phyloP scores from a whole-genome alignment of 2,329 filamentous ascomycete genomes.

The Daldinia sp. region DNA sequence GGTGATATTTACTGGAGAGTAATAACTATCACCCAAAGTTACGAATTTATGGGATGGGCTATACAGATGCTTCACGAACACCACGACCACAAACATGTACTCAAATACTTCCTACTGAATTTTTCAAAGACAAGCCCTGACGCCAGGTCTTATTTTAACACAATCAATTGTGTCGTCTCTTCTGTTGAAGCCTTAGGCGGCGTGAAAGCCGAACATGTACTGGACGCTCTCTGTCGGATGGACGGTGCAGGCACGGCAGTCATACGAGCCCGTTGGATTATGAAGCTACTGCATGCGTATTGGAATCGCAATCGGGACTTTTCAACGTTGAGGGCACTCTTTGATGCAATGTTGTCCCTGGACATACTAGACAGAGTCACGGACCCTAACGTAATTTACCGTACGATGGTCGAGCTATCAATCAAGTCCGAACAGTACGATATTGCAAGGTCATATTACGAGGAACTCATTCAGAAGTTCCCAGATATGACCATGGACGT shows the following conservation, averaged over 20 bases:
- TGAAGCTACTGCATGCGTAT: slow-evolving; percentile 53
- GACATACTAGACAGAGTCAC: slow-evolving; percentile 43
- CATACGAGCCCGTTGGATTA: slow-evolving; percentile 55
- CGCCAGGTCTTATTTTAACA: slow-evolving; percentile 40
- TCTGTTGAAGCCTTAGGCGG: slow-evolving; percentile 51
- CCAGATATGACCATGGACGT: slow-evolving; percentile 50
- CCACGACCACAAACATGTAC: slow-evolving; percentile 49
- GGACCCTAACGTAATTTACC: slow-evolving; percentile 52
- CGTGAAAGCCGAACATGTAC: slow-evolving; percentile 47
- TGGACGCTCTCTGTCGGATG: slow-evolving; percentile 49
- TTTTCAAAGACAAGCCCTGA: slow-evolving; percentile 48
- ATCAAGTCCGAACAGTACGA: slow-evolving; percentile 52
- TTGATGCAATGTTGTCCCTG: slow-evolving; percentile 46
- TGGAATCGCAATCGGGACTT: slow-evolving; percentile 52
- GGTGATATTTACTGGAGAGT: slow-evolving; percentile 53
- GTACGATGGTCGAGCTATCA: slow-evolving; percentile 57
- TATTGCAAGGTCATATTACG: slow-evolving; percentile 51
- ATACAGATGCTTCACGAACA: slow-evolving; percentile 50
- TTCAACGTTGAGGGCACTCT: slow-evolving; percentile 44
- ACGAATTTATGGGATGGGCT: slow-evolving; percentile 50
- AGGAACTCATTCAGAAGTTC: slow-evolving; percentile 45
- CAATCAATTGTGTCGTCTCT: slow-evolving; percentile 51
- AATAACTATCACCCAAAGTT: slow-evolving; percentile 42
- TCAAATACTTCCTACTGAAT: slow-evolving; percentile 53
- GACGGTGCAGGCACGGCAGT: slow-evolving; percentile 32